phyloP scores from a whole-genome alignment of 805 yeast species.

The Yamadazyma takamatsuzukensis region DNA sequence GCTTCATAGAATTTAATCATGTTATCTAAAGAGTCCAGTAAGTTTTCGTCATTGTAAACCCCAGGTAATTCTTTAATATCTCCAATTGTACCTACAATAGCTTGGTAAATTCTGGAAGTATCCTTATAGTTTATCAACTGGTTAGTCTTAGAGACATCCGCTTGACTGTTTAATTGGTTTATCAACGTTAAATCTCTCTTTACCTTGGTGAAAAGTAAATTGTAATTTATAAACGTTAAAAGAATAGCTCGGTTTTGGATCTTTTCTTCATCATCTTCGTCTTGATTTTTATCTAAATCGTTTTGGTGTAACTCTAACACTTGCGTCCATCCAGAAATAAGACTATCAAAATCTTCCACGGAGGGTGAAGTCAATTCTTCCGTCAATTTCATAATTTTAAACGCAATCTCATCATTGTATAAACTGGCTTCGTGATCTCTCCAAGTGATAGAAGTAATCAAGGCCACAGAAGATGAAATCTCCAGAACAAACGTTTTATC shows the following conservation, averaged over 20 bases:
- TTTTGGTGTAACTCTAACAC: conserved; percentile 57
- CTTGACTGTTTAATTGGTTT: conserved; percentile 21
- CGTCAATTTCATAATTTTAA: conserved; percentile 43
- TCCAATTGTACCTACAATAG: conserved; percentile 48
- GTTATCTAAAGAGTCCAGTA: conserved; percentile 50
- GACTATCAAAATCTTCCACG: conserved; percentile 50
- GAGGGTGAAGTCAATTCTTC: conserved; percentile 24
- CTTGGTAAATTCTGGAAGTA: conserved; percentile 45
- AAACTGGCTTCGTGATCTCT: conserved; percentile 55
- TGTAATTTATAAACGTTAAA: conserved; percentile 71
- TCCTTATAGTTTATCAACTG: conserved; percentile 36
- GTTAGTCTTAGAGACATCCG: conserved; percentile 16
- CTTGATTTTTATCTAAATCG: conserved; percentile 48
- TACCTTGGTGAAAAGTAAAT: conserved; percentile 59
- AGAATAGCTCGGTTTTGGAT: conserved; percentile 72
- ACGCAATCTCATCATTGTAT: conserved; percentile 69
- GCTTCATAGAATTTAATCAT: conserved; percentile 48
- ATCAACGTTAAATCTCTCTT: conserved; percentile 64
- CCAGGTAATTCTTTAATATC: conserved; percentile 84
- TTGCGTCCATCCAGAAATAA: conserved; percentile 66
- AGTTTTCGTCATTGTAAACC: conserved; percentile 78
- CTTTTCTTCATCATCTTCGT: conserved; percentile 51
- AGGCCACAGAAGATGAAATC: conserved; percentile 20
- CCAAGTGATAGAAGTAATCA: conserved; percentile 43
- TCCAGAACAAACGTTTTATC: conserved; percentile 38